Evolutionary conservation across 2,329 filamentous ascomycete genomes (phyloP), one percentile per base, ranked within the genome.

Genomic region (Talaromyces sp.): DNA sequence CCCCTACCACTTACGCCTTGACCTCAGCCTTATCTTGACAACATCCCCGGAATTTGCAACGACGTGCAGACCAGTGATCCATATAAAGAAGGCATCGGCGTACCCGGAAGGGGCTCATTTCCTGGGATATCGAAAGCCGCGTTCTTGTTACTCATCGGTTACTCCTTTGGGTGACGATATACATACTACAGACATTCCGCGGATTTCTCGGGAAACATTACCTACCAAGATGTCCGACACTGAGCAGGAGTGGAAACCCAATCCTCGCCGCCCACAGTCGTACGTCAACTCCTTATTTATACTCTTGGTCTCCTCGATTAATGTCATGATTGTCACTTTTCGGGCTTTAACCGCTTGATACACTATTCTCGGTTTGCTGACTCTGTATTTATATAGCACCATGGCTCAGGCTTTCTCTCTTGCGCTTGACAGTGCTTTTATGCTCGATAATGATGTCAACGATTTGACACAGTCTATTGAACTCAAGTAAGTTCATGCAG

Each of bases 341-440:
- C 8, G 17, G n/a, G n/a, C n/a, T n/a, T n/a, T n/a, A n/a, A n/a
- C n/a, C 10, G 10, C 17, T 50, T 35, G 13, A 21, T 28, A 31
- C 22, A 41, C 17, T n/a, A 40, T 50, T 36, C 21, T 37, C 22
- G 8, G 17, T 21, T n/a, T 6, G 15, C 37, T 31, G 7, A 46
- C 41, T 43, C 17, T 9, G 7, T n/a, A n/a, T n/a, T n/a, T n/a
- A n/a, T 46, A 48, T 75, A 96, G 92, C 63, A 94, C 89, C 61
- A 86, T 96, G 75, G 92, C 91, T 56, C 88, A 85, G 66, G 90
- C 88, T 70, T 96, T 97, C 77, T 93, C 91, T 60, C 80, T 85
- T 45, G 89, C 93, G 72, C 81, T 97, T 61, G 89, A 93, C 79
- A 88, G 91, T 71, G 88, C 95, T 66, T 97, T 97, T 79, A 88